These are phyloP conservation scores for Malassezia yamatoensis DNA, from an alignment of 1,284 basidiomycete genomes.

Conservation along the genomic window DNA sequence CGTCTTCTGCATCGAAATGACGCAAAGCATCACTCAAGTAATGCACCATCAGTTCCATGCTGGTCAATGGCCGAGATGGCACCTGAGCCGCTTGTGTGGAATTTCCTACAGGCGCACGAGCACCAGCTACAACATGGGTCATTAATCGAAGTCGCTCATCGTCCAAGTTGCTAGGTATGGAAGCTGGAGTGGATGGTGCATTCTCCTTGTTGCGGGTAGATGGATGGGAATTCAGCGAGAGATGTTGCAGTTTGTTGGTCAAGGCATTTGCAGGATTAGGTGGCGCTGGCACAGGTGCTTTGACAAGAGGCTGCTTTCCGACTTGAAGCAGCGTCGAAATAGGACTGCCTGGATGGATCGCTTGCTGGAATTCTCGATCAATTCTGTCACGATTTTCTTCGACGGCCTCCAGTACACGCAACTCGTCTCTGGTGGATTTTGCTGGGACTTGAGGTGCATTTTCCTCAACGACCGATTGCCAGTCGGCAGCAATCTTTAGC, in stretches of 20 bases:
- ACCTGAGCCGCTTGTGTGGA: background rate
- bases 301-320: constrained; percentile 38
- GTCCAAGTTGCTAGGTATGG: constrained; percentile 26
- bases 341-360: constrained; percentile 85
- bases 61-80: constrained; percentile 8
- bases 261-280: constrained; percentile 12
- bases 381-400: constrained; percentile 44
- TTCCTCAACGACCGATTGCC: constrained; percentile 25
- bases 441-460: constrained; percentile 18
- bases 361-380: constrained; percentile 89
- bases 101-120: too few species aligned
- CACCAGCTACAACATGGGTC: constrained; percentile 24
- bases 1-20: constrained; percentile 51
- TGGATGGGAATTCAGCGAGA: constrained; percentile 3
- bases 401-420: constrained; percentile 28
- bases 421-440: constrained; percentile 19
- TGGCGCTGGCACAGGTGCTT: constrained; percentile 20
- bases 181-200: background rate
- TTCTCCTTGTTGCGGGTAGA: constrained; percentile 35
- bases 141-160: constrained; percentile 29
- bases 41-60: constrained; percentile 51
- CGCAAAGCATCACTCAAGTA: constrained; percentile 63
- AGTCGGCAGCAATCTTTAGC: constrained; percentile 31
- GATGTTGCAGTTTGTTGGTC: constrained; percentile 21
- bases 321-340: constrained; percentile 72